These are phyloP conservation scores for Suhomyces sp. DNA, from an alignment of 805 yeast species.

Conservation along the genomic window DNA sequence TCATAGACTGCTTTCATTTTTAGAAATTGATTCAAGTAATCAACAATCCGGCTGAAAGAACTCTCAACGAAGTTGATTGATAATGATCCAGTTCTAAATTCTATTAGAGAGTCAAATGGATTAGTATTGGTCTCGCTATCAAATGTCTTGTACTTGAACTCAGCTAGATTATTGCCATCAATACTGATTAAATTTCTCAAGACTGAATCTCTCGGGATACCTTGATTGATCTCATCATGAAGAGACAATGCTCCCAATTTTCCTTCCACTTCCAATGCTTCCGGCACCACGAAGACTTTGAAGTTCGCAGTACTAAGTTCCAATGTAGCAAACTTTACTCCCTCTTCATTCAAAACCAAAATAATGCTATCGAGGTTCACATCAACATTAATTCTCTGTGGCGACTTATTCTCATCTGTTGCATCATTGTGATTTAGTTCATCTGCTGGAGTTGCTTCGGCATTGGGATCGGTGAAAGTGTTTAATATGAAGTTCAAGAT, in stretches of 20 bases:
- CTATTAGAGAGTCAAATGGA: constrained; percentile 54
- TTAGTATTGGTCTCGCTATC: constrained; percentile 49
- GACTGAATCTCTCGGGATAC: constrained; percentile 55
- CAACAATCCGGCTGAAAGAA: constrained; percentile 64
- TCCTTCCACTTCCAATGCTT: constrained; percentile 67
- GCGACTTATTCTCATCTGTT: constrained; percentile 55
- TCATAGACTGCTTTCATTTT: constrained; percentile 90
- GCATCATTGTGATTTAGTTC: constrained; percentile 64
- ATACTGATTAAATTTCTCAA: constrained; percentile 69
- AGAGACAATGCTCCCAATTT: constrained; percentile 75
- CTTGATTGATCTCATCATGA: constrained; percentile 71
- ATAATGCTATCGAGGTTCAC: constrained; percentile 71
- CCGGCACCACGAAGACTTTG: constrained; percentile 65
- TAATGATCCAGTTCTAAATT: constrained; percentile 71
- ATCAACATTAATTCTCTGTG: constrained; percentile 69
- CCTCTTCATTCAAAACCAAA: constrained; percentile 77
- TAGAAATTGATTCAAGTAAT: constrained; percentile 69
- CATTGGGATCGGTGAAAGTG: constrained; percentile 83
- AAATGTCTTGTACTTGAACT: constrained; percentile 78
- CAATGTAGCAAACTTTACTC: constrained; percentile 75
- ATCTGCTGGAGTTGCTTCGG: constrained; percentile 65
- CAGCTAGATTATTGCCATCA: constrained; percentile 79
- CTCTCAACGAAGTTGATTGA: constrained; percentile 77
- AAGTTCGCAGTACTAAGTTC: constrained; percentile 72
- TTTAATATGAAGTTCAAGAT: constrained; percentile 76